Conservation (phyloP, 768 basidiomycete species). For the Brasilioporus rufonigricans region DNA sequence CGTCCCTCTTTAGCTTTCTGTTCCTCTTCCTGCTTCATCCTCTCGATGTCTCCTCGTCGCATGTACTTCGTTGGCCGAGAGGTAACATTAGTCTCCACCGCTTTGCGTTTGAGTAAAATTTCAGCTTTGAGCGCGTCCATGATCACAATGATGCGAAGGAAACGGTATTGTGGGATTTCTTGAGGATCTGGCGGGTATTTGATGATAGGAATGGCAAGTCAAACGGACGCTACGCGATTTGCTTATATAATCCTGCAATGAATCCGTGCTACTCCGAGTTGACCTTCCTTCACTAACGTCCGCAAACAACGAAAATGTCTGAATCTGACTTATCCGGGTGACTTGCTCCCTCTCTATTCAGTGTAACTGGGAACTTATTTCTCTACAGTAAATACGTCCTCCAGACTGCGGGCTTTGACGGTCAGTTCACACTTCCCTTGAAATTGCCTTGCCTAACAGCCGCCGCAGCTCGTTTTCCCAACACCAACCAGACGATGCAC, state of each 20-base stretch:
- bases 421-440: slow-evolving; percentile 35
- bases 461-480: slow-evolving; percentile 76
- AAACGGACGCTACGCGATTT: background rate
- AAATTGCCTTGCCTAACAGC: slow-evolving; percentile 5
- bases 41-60: slow-evolving; percentile 87
- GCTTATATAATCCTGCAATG: slow-evolving; percentile 37
- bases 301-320: slow-evolving; percentile 54
- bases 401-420: slow-evolving; percentile 95
- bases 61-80: slow-evolving; percentile 81
- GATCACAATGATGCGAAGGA: background rate
- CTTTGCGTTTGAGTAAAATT: slow-evolving; percentile 84
- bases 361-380: slow-evolving; percentile 12
- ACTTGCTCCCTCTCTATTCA: slow-evolving; percentile 2
- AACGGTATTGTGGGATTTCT: background rate
- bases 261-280: slow-evolving; percentile 27
- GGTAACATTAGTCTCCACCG: slow-evolving; percentile 46
- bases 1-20: slow-evolving; percentile 31
- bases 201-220: too few relatives aligned
- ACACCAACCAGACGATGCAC: slow-evolving; percentile 93
- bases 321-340: slow-evolving; percentile 58
- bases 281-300: slow-evolving; percentile 39
- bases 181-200: background rate
- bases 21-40: slow-evolving; percentile 49
- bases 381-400: slow-evolving; percentile 77
- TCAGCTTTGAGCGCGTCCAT: slow-evolving; percentile 95